phyloP scores from a whole-genome alignment of 163 green algal species.

The Coccomyxa subellipsoidea region DNA sequence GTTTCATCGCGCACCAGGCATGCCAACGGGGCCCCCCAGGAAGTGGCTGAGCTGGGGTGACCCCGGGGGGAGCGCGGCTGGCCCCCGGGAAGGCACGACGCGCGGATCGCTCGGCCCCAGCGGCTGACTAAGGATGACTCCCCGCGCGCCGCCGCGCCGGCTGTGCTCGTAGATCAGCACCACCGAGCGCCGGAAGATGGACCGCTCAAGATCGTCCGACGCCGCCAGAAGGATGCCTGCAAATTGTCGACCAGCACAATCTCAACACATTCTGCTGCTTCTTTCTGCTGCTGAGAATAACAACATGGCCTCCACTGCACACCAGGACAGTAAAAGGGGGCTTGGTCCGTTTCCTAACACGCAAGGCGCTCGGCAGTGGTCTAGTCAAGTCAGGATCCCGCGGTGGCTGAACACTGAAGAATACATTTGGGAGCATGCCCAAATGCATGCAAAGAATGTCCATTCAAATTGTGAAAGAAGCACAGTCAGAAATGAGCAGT shows the following conservation, averaged over 20 bases:
- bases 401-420: too few species aligned
- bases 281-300: too few species aligned
- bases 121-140: slow-evolving; percentile 38
- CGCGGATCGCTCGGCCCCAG: slow-evolving; percentile 8
- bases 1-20: slow-evolving; percentile 19
- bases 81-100: neutral
- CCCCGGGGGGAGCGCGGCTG: neutral
- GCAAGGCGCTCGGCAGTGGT: too few species aligned
- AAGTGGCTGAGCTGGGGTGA: slow-evolving; percentile 18
- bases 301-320: too few species aligned
- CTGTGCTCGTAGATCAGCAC: slow-evolving; percentile 35
- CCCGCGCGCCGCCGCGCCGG: slow-evolving; percentile 21
- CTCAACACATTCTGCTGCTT: neutral
- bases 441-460: too few species aligned
- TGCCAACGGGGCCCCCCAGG: slow-evolving; percentile 37
- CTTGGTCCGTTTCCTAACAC: too few species aligned
- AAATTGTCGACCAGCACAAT: neutral
- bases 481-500: neutral
- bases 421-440: too few species aligned
- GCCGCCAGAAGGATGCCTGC: slow-evolving; percentile 40
- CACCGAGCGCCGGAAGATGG: slow-evolving; percentile 35
- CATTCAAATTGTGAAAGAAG: neutral
- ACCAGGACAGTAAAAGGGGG: too few species aligned
- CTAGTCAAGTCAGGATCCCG: too few species aligned
- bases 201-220: slow-evolving; percentile 29